Evolutionary conservation across 768 basidiomycete species (phyloP).

Genomic region (Lentinus brumalis): DNA sequence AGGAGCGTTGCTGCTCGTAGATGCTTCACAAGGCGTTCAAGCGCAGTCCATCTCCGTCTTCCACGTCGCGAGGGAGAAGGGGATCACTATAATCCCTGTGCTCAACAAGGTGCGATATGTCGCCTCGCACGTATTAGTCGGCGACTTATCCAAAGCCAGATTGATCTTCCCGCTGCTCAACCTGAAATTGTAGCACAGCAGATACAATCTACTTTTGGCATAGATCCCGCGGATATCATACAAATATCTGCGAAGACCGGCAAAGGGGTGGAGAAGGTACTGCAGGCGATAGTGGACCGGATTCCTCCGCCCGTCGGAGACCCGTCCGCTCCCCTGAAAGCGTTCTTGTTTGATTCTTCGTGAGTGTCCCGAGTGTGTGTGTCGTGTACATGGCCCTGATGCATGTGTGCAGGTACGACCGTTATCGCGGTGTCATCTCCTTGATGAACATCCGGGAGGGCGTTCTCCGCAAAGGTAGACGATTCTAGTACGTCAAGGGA

Average conservation of each 20-base stretch:
- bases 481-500: not conserved
- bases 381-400: not conserved
- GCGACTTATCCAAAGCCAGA: constrained; percentile 43
- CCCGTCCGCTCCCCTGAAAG: constrained; percentile 62
- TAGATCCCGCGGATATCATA: constrained; percentile 73
- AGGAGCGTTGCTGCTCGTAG: constrained; percentile 83
- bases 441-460: constrained; percentile 84
- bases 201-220: constrained; percentile 80
- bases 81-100: constrained; percentile 84
- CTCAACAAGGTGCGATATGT: constrained; percentile 74
- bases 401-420: constrained; percentile 70
- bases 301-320: constrained; percentile 79
- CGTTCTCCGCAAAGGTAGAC: constrained; percentile 73
- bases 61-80: constrained; percentile 81
- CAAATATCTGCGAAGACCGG: constrained; percentile 94
- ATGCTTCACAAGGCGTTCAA: constrained; percentile 97
- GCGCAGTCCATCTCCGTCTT: constrained; percentile 97
- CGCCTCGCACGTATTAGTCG: not conserved
- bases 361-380: constrained; percentile 38
- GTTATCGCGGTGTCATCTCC: constrained; percentile 94
- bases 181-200: constrained; percentile 80
- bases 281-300: constrained; percentile 78
- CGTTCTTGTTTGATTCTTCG: constrained; percentile 93
- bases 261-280: constrained; percentile 71
- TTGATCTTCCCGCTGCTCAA: constrained; percentile 89